These are phyloP conservation scores for Gentiana macrophylla DNA, from an alignment of 257 asterid species.

Conservation along the genomic window DNA sequence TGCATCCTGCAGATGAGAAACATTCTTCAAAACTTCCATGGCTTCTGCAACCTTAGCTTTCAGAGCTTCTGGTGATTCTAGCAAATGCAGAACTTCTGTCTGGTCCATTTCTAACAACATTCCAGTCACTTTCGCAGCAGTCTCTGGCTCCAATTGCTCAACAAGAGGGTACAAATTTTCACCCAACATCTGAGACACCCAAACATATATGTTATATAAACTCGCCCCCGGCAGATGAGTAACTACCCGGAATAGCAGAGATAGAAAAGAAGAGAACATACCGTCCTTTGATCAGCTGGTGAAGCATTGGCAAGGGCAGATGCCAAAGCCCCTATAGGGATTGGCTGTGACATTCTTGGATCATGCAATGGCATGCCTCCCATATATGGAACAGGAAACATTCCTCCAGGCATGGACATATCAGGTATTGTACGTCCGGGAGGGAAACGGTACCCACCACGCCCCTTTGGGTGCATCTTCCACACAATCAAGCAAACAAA, in stretches of 20 bases:
- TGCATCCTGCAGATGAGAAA: conserved; percentile 58
- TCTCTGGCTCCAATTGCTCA: conserved; percentile 47
- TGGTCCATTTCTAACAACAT: conserved; percentile 75
- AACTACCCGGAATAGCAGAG: not conserved
- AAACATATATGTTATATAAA: not conserved
- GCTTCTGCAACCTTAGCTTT: conserved; percentile 58
- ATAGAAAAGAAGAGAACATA: conserved; percentile 15
- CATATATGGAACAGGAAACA: conserved; percentile 71
- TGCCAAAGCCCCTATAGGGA: conserved; percentile 85
- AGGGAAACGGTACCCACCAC: conserved; percentile 68
- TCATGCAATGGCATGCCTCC: conserved; percentile 80
- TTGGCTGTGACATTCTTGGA: conserved; percentile 47
- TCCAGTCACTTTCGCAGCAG: conserved; percentile 59
- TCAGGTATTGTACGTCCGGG: conserved; percentile 75
- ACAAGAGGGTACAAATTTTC: conserved; percentile 52
- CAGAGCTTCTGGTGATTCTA: conserved; percentile 64
- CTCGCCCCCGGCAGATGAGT: too few species aligned
- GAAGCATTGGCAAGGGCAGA: conserved; percentile 93
- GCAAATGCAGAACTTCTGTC: conserved; percentile 52
- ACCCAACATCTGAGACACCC: conserved; percentile 52
- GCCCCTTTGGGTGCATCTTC: conserved; percentile 88
- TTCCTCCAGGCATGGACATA: conserved; percentile 54
- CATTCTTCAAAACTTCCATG: conserved; percentile 42
- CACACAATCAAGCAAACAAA: not conserved
- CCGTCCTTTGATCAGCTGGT: conserved; percentile 83